Evolutionary conservation across 1,284 basidiomycete species (phyloP).

Genomic region (Malassezia equina): DNA sequence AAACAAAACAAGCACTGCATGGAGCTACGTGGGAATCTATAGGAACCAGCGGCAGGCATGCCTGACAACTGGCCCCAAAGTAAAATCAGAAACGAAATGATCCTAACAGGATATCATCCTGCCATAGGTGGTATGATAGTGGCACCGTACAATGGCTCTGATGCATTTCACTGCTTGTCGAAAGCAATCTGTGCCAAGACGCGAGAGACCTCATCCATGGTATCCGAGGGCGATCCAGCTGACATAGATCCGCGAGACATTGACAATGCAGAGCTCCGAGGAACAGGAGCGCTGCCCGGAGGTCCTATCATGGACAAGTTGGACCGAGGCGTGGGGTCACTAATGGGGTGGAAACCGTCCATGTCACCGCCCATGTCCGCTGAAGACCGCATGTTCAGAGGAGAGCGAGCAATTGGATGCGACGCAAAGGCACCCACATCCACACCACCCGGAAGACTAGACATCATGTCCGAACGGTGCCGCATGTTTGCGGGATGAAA

Average conservation of each 20-base stretch:
- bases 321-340: constrained; percentile 5
- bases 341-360: constrained; percentile 14
- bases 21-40: background rate
- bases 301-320: constrained; percentile 3
- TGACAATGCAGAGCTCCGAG: background rate
- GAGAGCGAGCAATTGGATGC: constrained; percentile 7
- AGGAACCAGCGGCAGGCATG: background rate
- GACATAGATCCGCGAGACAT: constrained; percentile 2
- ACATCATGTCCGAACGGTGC: background rate
- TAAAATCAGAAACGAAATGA: background rate
- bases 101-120: background rate
- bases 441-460: background rate
- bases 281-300: background rate
- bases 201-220: constrained; percentile 43
- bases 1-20: background rate
- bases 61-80: background rate
- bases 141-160: background rate
- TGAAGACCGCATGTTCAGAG: background rate
- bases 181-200: constrained; percentile 40
- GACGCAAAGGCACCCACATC: background rate
- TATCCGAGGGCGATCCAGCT: constrained; percentile 16
- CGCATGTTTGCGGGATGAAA: background rate
- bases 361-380: constrained; percentile 10
- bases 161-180: constrained; percentile 21
- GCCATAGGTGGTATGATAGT: background rate